phyloP scores from a whole-genome alignment of 805 yeast species.

The Lipomyces chichibuensis region DNA sequence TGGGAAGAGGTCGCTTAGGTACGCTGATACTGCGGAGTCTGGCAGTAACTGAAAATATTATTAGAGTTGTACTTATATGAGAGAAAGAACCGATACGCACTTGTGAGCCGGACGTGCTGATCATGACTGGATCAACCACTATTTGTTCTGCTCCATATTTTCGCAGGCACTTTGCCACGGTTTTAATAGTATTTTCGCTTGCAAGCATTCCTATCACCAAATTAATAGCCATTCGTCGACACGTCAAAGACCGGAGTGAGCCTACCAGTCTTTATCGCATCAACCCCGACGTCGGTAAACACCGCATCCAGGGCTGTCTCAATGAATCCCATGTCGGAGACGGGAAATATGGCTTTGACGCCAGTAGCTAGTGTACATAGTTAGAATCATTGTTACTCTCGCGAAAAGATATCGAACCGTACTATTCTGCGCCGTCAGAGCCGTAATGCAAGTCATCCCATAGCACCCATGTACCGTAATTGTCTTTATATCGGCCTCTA shows the following conservation, averaged over 20 bases:
- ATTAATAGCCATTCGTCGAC: neutral
- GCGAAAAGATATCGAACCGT: conserved; percentile 11
- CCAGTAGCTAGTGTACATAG: conserved; percentile 43
- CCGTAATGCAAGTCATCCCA: conserved; percentile 76
- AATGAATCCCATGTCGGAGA: conserved; percentile 52
- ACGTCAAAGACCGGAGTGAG: neutral
- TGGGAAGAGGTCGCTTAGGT: conserved; percentile 53
- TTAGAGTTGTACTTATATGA: neutral
- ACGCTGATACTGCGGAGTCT: conserved; percentile 50
- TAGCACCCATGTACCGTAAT: conserved; percentile 73
- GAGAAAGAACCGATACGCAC: conserved; percentile 11
- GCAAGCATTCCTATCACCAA: conserved; percentile 61
- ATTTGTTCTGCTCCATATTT: conserved; percentile 46
- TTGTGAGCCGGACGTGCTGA: conserved; percentile 73
- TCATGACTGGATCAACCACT: conserved; percentile 83
- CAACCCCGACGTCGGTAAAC: conserved; percentile 61
- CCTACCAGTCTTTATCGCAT: conserved; percentile 64
- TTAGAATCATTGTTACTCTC: neutral
- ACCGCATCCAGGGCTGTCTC: conserved; percentile 55
- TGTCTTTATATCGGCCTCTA: conserved; percentile 85
- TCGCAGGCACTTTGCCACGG: conserved; percentile 48
- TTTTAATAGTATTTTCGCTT: conserved; percentile 57
- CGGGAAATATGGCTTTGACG: conserved; percentile 47
- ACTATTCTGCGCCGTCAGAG: conserved; percentile 80
- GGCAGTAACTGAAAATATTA: conserved; percentile 50